Base-by-base conservation (phyloP, 75 land plant genomes). In the Ceratopteris richardii region DNA sequence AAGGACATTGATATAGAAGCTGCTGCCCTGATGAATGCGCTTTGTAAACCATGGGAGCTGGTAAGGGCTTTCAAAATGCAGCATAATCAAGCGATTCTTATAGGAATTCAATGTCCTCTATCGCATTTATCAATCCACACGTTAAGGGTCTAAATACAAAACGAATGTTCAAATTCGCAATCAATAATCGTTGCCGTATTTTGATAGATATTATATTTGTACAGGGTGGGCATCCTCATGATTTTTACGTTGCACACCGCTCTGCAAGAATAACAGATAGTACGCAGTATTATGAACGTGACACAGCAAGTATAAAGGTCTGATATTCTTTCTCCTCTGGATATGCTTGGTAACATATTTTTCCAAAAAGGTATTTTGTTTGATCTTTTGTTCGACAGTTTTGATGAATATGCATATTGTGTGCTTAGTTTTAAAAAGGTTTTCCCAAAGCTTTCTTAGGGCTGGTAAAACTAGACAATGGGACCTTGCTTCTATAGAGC, bases 191-290 rank as follows among this genome's bases (percentile, higher is more conserved):
- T 6, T 33, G 27, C 19, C 17, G 4, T 2, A 5, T 16, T n/a
- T 6, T 33, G 7, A 33, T 33, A 33, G 37, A 4, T 33, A 33
- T 9, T 9, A 33, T 33, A 33, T 33, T 33, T 33, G 37, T 4
- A 25, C 65, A 63, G 65, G 65, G 65, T 29, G 65, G 65, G 3
- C 65, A 63, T 50, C 31, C 65, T 23, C 65, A 63, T 46, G 65
- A 63, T 50, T 63, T 63, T 23, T 46, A 31, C 2, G 40, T 48
- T 51, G 47, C 40, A 24, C 65, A 63, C 51, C 65, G 65, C 1
- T 63, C 55, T 30, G 53, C 65, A 24, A 50, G 65, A 24, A 50
- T 30, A 17, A 63, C 65, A 14, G 65, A 63, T 63, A 28, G 31
- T 26, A 44, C 47, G 4, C 53, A 63, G 21, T 47, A 63, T 27